These are phyloP conservation scores for Tolypocladium tropicale DNA, from an alignment of 2,329 filamentous ascomycete genomes.

Conservation along the genomic window DNA sequence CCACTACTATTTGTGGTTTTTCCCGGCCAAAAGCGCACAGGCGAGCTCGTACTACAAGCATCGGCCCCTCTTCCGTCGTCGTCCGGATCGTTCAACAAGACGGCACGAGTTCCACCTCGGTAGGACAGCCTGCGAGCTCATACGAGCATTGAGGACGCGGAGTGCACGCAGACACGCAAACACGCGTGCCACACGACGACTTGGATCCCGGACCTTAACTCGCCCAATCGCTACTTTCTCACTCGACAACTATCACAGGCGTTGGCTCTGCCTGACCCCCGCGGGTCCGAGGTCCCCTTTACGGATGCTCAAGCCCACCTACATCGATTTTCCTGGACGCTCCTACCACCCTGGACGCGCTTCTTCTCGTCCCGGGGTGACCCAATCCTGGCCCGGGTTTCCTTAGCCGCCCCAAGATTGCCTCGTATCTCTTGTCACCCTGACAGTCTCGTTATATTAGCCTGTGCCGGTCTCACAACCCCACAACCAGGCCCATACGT, in stretches of 20 bases:
- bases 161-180: not conserved
- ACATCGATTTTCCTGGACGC: slow-evolving; percentile 2
- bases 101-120: not conserved
- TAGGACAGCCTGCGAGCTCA: not conserved
- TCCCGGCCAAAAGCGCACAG: not conserved
- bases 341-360: slow-evolving; percentile 2
- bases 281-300: slow-evolving; percentile 2
- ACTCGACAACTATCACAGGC: not conserved
- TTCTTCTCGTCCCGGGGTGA: not conserved
- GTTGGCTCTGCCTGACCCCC: not conserved
- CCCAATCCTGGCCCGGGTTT: slow-evolving; percentile 1
- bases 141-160: not conserved
- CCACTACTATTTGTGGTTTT: not conserved
- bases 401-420: slow-evolving; percentile 4
- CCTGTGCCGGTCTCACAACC: slow-evolving; percentile 5
- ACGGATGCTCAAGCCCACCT: slow-evolving; percentile 1
- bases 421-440: not conserved
- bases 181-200: not conserved
- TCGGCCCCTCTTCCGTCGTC: not conserved
- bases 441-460: slow-evolving; percentile 2
- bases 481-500: slow-evolving; percentile 1
- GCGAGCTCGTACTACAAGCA: not conserved
- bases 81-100: not conserved
- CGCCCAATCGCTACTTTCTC: not conserved
- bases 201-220: not conserved